Conservation (phyloP, 1,284 basidiomycete genomes). For the Austroboletus novae-zelandiae region DNA sequence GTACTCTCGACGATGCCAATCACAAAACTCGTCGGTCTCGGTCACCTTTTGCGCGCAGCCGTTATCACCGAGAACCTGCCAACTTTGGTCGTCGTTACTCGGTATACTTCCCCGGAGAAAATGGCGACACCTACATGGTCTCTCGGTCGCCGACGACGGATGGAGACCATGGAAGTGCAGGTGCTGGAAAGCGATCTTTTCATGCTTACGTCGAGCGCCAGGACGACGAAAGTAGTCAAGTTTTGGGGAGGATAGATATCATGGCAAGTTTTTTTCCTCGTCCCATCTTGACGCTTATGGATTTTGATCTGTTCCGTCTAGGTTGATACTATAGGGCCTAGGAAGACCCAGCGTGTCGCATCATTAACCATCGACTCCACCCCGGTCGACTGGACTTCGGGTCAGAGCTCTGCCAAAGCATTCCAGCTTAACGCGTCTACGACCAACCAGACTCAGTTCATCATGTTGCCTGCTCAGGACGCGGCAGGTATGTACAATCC, state of each 20-base stretch:
- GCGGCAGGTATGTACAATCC: constrained; percentile 13
- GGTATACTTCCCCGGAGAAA: no score
- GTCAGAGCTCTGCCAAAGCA: constrained; percentile 18
- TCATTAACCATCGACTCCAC: constrained; percentile 44
- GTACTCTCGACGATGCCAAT: no score
- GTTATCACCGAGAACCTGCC: no score
- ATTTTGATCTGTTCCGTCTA: background rate
- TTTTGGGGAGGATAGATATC: constrained; percentile 48
- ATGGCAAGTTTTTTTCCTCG: constrained; percentile 35
- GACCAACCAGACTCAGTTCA: constrained; percentile 50
- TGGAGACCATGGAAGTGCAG: no score
- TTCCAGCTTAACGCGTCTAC: constrained; percentile 58
- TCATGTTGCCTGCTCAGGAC: constrained; percentile 31
- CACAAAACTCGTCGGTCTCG: no score
- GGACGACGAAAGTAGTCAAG: constrained; percentile 20
- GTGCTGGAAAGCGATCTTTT: no score
- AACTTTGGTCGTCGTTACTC: no score
- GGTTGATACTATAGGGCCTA: constrained; percentile 12
- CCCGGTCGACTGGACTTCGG: constrained; percentile 27
- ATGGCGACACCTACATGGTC: no score
- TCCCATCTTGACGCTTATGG: background rate
- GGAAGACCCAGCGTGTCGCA: constrained; percentile 35
- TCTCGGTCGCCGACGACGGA: no score
- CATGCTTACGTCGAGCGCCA: constrained; percentile 10
- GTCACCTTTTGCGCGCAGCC: no score